Evolutionary conservation across 306 rosid genomes (phyloP).

Genomic region (Dalbergia oliveri): DNA sequence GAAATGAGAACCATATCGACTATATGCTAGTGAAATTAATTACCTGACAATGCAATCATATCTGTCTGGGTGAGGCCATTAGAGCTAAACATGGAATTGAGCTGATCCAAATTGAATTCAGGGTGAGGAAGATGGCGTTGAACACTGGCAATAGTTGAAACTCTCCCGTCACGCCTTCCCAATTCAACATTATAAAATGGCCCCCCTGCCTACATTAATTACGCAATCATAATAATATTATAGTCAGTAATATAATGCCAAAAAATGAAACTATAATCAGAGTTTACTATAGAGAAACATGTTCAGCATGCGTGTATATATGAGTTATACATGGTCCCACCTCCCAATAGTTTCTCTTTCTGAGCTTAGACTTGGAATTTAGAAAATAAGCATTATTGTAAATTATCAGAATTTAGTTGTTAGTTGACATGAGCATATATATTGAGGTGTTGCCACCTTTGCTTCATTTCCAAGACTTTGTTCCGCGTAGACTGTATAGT

Average conservation of each 20-base stretch:
- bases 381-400: neutral
- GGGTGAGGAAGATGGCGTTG: slow-evolving; percentile 75
- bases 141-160: slow-evolving; percentile 66
- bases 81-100: slow-evolving; percentile 60
- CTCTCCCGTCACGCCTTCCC: slow-evolving; percentile 84
- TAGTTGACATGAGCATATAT: neutral
- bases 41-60: slow-evolving; percentile 88
- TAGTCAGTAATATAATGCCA: neutral
- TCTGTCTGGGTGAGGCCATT: slow-evolving; percentile 78
- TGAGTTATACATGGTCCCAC: neutral
- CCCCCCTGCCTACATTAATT: slow-evolving; percentile 75
- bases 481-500: neutral
- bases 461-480: neutral
- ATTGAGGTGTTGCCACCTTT: neutral
- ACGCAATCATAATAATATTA: neutral
- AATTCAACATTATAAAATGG: slow-evolving; percentile 80
- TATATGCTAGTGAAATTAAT: neutral
- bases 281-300: neutral
- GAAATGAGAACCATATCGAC: neutral
- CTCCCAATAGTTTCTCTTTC: neutral
- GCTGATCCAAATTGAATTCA: slow-evolving; percentile 59
- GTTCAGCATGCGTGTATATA: neutral
- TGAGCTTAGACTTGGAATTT: neutral
- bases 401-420: neutral
- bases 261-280: neutral